These are phyloP conservation scores for Gnaphalium uliginosum DNA, from an alignment of 129 eudicot genomes.

Conservation along the genomic window DNA sequence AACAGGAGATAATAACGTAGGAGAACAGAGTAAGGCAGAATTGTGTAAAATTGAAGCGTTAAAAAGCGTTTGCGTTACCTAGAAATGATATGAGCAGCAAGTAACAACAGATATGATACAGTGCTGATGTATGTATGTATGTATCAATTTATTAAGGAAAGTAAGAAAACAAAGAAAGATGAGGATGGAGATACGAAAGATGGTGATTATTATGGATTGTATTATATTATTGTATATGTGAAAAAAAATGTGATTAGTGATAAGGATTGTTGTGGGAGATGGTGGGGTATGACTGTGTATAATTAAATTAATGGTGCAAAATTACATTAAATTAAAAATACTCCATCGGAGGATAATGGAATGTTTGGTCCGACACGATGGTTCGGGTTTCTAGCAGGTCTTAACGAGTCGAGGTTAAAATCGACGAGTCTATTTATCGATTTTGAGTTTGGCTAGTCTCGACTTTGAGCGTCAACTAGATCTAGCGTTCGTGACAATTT, in stretches of 20 bases:
- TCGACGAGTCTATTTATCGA: no score
- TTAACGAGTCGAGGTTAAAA: no score
- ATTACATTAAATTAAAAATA: not conserved
- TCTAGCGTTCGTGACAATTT: no score
- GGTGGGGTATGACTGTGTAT: not conserved
- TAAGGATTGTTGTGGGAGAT: not conserved
- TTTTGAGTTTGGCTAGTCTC: no score
- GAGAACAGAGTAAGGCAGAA: not conserved
- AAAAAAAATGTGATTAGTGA: not conserved
- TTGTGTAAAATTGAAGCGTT: not conserved
- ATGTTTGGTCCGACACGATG: not conserved
- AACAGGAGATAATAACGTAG: not conserved
- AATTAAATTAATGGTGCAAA: not conserved
- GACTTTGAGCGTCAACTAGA: no score
- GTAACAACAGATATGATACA: not conserved
- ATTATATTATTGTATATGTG: not conserved
- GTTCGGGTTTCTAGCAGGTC: no score
- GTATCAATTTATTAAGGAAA: not conserved
- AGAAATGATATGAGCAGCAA: not conserved
- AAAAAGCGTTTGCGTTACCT: not conserved
- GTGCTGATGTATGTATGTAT: not conserved
- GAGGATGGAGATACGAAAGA: slow-evolving; percentile 18
- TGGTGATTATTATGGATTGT: slow-evolving; percentile 5
- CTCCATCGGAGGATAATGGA: not conserved
- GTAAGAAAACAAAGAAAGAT: not conserved